These are phyloP conservation scores for Forsythia suspensa DNA, from an alignment of 257 asterid species.

Conservation along the genomic window DNA sequence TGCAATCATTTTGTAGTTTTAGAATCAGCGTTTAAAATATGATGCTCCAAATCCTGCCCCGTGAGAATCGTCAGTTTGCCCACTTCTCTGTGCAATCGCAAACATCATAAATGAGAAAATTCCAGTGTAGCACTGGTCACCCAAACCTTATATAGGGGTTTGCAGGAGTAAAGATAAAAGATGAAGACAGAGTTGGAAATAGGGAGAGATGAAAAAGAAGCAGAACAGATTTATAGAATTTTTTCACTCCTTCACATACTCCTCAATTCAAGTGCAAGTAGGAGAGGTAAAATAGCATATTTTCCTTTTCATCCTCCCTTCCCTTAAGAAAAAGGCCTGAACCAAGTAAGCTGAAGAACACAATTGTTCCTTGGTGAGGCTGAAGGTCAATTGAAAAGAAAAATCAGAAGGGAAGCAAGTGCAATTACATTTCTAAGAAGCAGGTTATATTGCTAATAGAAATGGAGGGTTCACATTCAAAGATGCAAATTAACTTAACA, in stretches of 20 bases:
- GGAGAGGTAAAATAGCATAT: not conserved
- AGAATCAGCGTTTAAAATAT: not conserved
- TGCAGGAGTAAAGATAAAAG: not conserved
- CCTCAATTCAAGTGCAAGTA: not conserved
- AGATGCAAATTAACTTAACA: not conserved
- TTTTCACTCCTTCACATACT: not conserved
- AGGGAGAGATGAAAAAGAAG: not conserved
- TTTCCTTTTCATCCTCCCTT: not conserved
- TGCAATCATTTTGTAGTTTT: not conserved
- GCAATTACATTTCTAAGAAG: not conserved
- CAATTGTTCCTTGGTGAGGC: no score
- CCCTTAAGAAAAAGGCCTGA: not conserved
- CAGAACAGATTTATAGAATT: not conserved
- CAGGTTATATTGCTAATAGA: not conserved
- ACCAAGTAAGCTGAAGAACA: not conserved
- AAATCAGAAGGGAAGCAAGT: not conserved
- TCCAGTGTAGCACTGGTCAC: not conserved
- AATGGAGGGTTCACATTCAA: not conserved
- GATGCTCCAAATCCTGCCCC: not conserved
- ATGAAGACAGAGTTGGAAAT: not conserved
- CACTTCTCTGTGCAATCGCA: not conserved
- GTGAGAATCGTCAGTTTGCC: not conserved
- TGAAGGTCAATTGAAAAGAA: not conserved
- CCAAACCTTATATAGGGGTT: not conserved
- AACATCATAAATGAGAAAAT: not conserved